These are phyloP conservation scores for Melampsora medusae DNA, from an alignment of 1,284 basidiomycete genomes.

Conservation along the genomic window DNA sequence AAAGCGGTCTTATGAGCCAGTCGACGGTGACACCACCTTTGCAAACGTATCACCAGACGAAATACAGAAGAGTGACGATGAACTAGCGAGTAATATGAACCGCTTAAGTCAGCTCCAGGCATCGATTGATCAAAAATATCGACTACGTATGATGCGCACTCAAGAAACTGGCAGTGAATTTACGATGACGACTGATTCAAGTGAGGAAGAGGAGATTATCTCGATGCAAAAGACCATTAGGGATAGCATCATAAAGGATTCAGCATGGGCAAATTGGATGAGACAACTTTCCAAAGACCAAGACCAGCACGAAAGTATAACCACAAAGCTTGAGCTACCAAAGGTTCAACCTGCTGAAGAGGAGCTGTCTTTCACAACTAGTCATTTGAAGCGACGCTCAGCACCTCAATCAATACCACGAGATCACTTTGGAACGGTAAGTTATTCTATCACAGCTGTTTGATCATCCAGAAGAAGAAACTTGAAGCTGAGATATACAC, in stretches of 20 bases:
- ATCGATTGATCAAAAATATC: background rate
- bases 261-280: conserved; percentile 6
- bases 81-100: conserved; percentile 12
- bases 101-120: conserved; percentile 1
- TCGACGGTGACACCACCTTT: background rate
- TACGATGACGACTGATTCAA: background rate
- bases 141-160: background rate
- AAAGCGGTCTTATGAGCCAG: background rate
- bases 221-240: background rate
- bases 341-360: background rate
- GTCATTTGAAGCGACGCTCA: conserved; percentile 13
- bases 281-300: conserved; percentile 2
- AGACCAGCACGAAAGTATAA: conserved; percentile 3
- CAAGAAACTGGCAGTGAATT: background rate
- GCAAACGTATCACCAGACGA: background rate
- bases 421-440: conserved; percentile 35
- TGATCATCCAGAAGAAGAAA: background rate
- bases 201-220: background rate
- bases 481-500: too few relatives aligned
- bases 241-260: background rate
- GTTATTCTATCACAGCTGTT: background rate
- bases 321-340: background rate
- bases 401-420: conserved; percentile 20
- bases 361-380: background rate
- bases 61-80: background rate